Evolutionary conservation across 2,329 filamentous ascomycete species (phyloP).

Genomic region (Paecilomyces formosus): DNA sequence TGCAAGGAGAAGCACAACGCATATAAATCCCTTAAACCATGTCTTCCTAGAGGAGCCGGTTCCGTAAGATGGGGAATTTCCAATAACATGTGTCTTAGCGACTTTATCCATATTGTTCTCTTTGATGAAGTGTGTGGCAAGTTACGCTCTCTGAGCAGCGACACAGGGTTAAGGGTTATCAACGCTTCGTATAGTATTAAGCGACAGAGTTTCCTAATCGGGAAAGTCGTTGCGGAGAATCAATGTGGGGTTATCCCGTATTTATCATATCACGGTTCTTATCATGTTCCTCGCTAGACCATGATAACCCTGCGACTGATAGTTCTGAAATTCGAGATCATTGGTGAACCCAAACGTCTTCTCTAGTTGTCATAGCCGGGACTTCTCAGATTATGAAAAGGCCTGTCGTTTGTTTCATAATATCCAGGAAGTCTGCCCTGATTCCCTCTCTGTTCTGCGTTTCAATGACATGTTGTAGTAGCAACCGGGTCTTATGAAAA

Average conservation of each 20-base stretch:
- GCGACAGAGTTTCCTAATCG: neutral
- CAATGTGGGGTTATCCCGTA: neutral
- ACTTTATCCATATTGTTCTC: neutral
- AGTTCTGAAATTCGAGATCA: neutral
- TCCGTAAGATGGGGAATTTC: neutral
- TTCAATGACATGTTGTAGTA: neutral
- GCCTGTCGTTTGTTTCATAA: neutral
- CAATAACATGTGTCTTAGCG: neutral
- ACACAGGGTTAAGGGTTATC: neutral
- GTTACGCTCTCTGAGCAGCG: neutral
- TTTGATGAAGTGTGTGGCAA: neutral
- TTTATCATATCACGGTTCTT: neutral
- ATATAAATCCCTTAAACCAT: neutral
- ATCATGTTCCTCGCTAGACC: neutral
- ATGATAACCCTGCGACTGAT: neutral
- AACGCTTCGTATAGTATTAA: neutral
- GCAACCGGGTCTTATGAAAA: neutral
- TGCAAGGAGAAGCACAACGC: neutral
- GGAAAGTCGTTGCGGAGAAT: neutral
- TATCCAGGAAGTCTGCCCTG: neutral
- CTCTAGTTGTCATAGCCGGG: no score
- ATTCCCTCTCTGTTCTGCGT: neutral
- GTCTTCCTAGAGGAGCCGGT: neutral
- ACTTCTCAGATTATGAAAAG: neutral
- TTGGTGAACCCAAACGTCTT: neutral